These are phyloP conservation scores for Pichia paraexigua DNA, from an alignment of 805 yeast genomes.

Conservation along the genomic window DNA sequence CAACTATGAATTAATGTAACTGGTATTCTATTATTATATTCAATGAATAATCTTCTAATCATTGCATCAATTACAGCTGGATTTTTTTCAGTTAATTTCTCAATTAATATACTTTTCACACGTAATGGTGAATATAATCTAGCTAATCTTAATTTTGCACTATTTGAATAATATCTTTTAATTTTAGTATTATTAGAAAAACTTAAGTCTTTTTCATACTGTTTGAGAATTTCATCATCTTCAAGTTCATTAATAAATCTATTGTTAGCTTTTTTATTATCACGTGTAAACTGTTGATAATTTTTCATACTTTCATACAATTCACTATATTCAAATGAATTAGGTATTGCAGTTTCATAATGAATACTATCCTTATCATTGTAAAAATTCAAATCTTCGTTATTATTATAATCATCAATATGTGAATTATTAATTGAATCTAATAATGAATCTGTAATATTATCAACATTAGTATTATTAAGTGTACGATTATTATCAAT, in stretches of 20 bases:
- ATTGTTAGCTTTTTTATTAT: background rate
- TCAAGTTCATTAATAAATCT: background rate
- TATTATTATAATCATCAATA: background rate
- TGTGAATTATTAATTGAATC: constrained; percentile 1
- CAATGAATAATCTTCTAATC: constrained; percentile 12
- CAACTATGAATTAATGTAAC: constrained; percentile 19
- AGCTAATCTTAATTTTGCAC: constrained; percentile 4
- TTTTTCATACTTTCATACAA: constrained; percentile 8
- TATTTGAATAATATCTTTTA: background rate
- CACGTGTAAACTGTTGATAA: constrained; percentile 1
- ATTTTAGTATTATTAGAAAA: background rate
- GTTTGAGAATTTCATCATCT: background rate
- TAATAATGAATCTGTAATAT: constrained; percentile 5
- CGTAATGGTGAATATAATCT: constrained; percentile 14
- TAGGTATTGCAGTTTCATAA: constrained; percentile 4
- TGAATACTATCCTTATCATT: background rate
- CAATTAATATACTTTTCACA: constrained; percentile 15
- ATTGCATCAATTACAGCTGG: constrained; percentile 14
- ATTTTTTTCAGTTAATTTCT: constrained; percentile 10
- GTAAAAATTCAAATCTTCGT: background rate
- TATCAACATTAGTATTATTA: background rate
- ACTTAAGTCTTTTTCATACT: background rate
- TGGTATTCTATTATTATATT: constrained; percentile 21
- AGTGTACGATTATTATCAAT: background rate
- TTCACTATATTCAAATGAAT: constrained; percentile 9